Conservation (phyloP, 306 rosid genomes). For the Dalbergia cochinchinensis region DNA sequence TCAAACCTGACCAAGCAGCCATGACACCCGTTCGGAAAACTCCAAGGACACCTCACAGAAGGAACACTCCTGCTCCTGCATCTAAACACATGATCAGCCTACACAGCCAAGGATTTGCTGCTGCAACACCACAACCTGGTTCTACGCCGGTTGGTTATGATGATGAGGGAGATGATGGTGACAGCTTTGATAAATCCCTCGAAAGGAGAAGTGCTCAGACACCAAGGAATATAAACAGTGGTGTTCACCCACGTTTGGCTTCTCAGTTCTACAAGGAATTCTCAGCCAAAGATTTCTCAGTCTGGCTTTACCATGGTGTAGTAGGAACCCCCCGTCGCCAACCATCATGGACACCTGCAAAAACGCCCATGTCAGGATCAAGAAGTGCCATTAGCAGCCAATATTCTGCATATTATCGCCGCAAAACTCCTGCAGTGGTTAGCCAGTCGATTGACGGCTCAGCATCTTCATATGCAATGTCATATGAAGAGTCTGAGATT, state of each 20-base stretch:
- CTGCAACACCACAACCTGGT: constrained; percentile 56
- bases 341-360: constrained; percentile 82
- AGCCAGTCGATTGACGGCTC: constrained; percentile 58
- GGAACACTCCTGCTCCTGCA: constrained; percentile 55
- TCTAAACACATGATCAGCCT: constrained; percentile 67
- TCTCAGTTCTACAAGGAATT: constrained; percentile 88
- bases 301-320: constrained; percentile 82
- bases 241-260: constrained; percentile 76
- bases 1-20: constrained; percentile 67
- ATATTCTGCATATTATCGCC: constrained; percentile 53
- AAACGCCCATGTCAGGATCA: constrained; percentile 62
- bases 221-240: constrained; percentile 55
- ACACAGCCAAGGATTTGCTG: constrained; percentile 63
- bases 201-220: constrained; percentile 65
- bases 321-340: constrained; percentile 73
- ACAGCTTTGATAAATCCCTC: constrained; percentile 72
- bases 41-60: constrained; percentile 56
- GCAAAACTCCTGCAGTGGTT: constrained; percentile 49
- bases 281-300: constrained; percentile 79
- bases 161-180: constrained; percentile 51
- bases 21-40: constrained; percentile 62
- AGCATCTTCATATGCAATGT: constrained; percentile 51
- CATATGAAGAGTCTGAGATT: constrained; percentile 57
- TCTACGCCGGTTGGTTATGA: constrained; percentile 50
- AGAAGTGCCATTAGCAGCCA: constrained; percentile 63